A percentile compares a stretch with the other conserved stretches of the same genome.
These are phyloP conservation scores for Myxozyma nipponensis DNA, from an alignment of 805 yeast species.

Conservation along the genomic window DNA sequence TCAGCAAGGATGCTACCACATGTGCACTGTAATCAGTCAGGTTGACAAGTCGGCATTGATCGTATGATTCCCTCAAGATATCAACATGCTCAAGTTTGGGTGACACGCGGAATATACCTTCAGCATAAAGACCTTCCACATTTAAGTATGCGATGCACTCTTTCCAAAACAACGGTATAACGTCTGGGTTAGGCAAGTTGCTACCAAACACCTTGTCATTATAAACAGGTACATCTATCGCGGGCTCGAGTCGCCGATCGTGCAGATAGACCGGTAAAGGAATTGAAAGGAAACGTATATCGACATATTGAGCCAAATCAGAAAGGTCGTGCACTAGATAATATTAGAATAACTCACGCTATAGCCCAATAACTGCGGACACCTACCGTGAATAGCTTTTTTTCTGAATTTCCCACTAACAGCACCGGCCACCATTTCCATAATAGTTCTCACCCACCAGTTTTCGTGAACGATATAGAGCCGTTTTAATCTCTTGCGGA, in stretches of 20 bases:
- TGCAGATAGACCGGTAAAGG: slow-evolving; percentile 70
- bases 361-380: slow-evolving; percentile 8
- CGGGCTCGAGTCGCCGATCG: slow-evolving; percentile 53
- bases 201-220: slow-evolving; percentile 41
- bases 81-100: slow-evolving; percentile 31
- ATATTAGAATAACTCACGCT: neutral
- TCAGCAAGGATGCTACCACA: slow-evolving; percentile 46
- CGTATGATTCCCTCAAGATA: slow-evolving; percentile 37
- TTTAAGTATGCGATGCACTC: slow-evolving; percentile 31
- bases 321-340: slow-evolving; percentile 37
- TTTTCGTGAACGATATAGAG: slow-evolving; percentile 84
- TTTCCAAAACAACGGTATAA: slow-evolving; percentile 37
- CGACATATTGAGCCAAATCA: slow-evolving; percentile 58
- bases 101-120: slow-evolving; percentile 29
- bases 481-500: slow-evolving; percentile 53
- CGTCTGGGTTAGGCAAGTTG: slow-evolving; percentile 28
- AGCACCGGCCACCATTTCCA: slow-evolving; percentile 66
- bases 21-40: slow-evolving; percentile 56
- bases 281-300: slow-evolving; percentile 71
- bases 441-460: slow-evolving; percentile 78
- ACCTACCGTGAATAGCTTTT: slow-evolving; percentile 46
- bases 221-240: slow-evolving; percentile 36
- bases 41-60: slow-evolving; percentile 51
- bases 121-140: slow-evolving; percentile 22
- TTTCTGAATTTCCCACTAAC: slow-evolving; percentile 46